phyloP scores from a whole-genome alignment of 73 alveolate species.

The Stentor coeruleus region DNA sequence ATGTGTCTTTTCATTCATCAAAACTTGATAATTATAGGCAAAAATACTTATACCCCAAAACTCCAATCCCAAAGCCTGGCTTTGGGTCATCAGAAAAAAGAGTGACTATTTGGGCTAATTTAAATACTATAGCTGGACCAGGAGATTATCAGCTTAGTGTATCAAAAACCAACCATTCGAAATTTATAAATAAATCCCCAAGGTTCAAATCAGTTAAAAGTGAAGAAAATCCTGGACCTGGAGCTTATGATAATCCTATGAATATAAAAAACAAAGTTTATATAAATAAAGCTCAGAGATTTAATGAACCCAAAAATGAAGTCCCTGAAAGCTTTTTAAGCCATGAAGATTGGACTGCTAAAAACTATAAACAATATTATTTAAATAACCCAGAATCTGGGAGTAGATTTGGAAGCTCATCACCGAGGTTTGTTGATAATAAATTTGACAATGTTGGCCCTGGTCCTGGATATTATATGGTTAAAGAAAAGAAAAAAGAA shows the following conservation, averaged over 20 bases:
- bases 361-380: too few species aligned
- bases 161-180: not conserved
- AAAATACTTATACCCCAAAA: not conserved
- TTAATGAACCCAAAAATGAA: not conserved
- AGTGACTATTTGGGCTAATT: not conserved
- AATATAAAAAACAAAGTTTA: not conserved
- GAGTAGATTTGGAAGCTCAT: too few species aligned
- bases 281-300: not conserved
- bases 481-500: too few species aligned
- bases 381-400: too few species aligned
- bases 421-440: too few species aligned
- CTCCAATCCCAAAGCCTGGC: not conserved
- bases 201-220: not conserved
- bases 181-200: not conserved
- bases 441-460: too few species aligned
- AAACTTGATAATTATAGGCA: not conserved
- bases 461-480: too few species aligned
- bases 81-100: conserved; percentile 9
- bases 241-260: not conserved
- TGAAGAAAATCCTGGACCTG: not conserved
- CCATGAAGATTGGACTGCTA: not conserved
- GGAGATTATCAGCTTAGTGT: not conserved
- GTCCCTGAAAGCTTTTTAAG: not conserved
- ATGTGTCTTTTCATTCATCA: not conserved
- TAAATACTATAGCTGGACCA: not conserved